Evolutionary conservation across 768 basidiomycete species (phyloP), one percentile per base, ranked within the genome.

Genomic region (Galerina marginata): DNA sequence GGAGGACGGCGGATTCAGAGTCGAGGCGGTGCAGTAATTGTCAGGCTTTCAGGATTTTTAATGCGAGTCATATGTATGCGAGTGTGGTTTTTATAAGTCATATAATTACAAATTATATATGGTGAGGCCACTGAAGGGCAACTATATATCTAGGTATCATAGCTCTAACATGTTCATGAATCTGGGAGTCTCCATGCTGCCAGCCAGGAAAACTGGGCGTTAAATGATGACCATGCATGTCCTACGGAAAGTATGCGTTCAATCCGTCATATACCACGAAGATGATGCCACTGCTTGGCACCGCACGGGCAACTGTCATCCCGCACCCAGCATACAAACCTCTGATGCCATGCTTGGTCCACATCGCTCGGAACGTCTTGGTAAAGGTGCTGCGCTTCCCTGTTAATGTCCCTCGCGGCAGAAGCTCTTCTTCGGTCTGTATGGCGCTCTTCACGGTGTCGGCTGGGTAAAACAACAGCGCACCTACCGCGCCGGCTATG

Each of bases 281-380:
- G 56, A 99, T 95, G 57, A 98, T 83, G 5, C 92, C 96, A 70
- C 91, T 94, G 70, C 92, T 94, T 9, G 95, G 95, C 55, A 95
- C 87, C 6, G 90, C 87, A 58, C 95, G 80, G 44, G 88, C 84
- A 15, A 93, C 88, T 0, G 96, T 99, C 71, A 98, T 87, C 10
- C 95, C 95, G 70, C 92, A 95, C 0, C 96, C 96, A 25, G 93
- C 91, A 75, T 99, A 99, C 66, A 97, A 72, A 2, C 96, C 96
- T 47, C 81, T 81, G 6, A 97, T 63, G 2, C 96, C 96, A 71
- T 91, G 85, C 16, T 83, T 84, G 43, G 71, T 73, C 71, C 90
- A 96, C 81, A 97, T 86, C 65, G 86, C 85, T 67, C 71, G 81
- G 38, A 86, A 87, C 52, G 87, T 91, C 37, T 81, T 67, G 75